Base-by-base conservation (phyloP, 768 basidiomycete genomes). In the Leccinum truebloodii region DNA sequence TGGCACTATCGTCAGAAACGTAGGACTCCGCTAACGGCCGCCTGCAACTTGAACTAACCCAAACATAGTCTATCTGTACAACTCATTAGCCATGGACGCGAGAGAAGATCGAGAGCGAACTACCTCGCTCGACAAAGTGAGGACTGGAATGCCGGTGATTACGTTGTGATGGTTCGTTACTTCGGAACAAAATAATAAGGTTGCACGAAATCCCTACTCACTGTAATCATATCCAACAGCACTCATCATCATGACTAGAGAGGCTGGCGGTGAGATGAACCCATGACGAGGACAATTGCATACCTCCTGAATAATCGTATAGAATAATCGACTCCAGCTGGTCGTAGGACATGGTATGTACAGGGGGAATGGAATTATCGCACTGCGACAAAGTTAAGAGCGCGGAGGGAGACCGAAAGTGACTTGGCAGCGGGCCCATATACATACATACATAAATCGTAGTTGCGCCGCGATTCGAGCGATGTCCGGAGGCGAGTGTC, bases 51-150 rank as follows among this genome's bases (percentile, higher is more conserved):
- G 34, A 22, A 3, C 28, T 48, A 22, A 67, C 65, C 65, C 65
- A 67, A 13, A 67, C 6, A 10, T 59, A 46, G 16, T 61, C 35
- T 46, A 67, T 50, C 66, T 67, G 32, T 44, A n/a, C 7, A 34
- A 24, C 16, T 12, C 7, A 20, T 65, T 2, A 60, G 2, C 9
- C 6, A 13, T 16, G 2, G 37, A n/a, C 6, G 8, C 39, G 6
- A 2, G 16, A 37, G 22, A 8, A 4, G 14, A 24, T 32, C 14
- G 6, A 6, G 18, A n/a, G 57, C 5, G 12, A 65, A 12, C 26
- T 52, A 63, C 65, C 55, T 67, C 65, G 54, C 57, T 53, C 12
- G 61, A 24, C 22, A 67, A 52, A 22, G 58, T 66, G 39, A 66
- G 65, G 32, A 60, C 65, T 66, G 28, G 9, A 35, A 7, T 18